A percentile compares a stretch with the other conserved stretches of the same genome.
Conservation (phyloP, 2,329 filamentous ascomycete genomes). For the Botrytis fabae region DNA sequence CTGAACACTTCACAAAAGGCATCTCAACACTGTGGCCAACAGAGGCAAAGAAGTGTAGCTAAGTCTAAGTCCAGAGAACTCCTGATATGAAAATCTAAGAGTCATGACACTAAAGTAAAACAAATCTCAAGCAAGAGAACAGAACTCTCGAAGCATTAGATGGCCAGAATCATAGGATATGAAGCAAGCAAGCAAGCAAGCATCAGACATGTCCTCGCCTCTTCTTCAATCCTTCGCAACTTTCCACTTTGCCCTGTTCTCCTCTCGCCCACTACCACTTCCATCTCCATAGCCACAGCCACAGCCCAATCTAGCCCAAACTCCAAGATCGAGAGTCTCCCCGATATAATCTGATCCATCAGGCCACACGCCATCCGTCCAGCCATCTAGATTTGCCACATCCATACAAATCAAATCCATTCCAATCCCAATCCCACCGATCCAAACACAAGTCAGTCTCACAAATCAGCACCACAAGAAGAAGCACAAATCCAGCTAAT, state of each 20-base stretch:
- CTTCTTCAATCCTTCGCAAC: neutral
- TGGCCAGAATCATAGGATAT: neutral
- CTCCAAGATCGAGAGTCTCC: neutral
- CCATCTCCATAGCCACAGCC: neutral
- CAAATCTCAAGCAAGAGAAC: neutral
- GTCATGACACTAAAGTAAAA: neutral
- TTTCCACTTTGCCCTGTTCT: neutral
- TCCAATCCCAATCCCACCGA: neutral
- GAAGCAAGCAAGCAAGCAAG: neutral
- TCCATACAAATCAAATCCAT: neutral
- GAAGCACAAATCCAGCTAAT: neutral
- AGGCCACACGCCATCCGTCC: neutral
- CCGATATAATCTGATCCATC: neutral
- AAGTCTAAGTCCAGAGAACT: neutral
- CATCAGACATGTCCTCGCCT: neutral
- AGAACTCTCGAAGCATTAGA: too few relatives aligned
- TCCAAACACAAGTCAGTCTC: neutral
- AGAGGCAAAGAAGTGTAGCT: neutral
- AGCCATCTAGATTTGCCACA: neutral
- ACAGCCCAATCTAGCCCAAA: neutral
- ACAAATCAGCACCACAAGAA: neutral
- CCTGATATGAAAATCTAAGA: neutral
- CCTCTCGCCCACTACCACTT: too few relatives aligned
- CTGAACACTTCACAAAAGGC: neutral
- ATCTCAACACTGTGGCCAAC: neutral